phyloP scores from a whole-genome alignment of 148 eudicot genomes.

The Chenopodium suecicum region DNA sequence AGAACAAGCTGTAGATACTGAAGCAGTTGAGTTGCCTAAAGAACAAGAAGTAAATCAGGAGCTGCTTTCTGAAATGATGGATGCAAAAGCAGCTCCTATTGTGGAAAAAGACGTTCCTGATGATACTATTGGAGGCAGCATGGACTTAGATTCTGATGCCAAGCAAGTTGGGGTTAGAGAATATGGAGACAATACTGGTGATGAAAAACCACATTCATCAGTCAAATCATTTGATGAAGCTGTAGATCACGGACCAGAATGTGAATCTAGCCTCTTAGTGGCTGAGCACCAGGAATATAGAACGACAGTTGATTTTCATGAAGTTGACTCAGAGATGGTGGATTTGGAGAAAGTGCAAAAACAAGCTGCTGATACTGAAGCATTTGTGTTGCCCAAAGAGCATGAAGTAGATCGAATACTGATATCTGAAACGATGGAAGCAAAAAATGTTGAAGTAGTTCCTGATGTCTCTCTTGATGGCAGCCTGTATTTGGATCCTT shows the following conservation, averaged over 20 bases:
- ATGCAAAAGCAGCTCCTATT: not conserved
- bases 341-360: not conserved
- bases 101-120: not conserved
- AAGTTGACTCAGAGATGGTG: not conserved
- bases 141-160: not conserved
- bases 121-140: not conserved
- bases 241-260: not conserved
- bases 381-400: not conserved
- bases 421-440: not conserved
- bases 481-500: not conserved
- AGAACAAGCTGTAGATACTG: not conserved
- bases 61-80: not conserved
- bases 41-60: not conserved
- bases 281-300: not conserved
- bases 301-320: not conserved
- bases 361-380: not conserved
- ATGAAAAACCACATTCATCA: not conserved
- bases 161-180: not conserved
- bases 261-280: not conserved
- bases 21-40: not conserved
- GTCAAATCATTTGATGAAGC: not conserved
- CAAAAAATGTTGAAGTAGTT: not conserved
- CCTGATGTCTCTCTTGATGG: not conserved
- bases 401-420: not conserved
- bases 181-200: not conserved